These are phyloP conservation scores for Phyllosticta citribraziliensis DNA, from an alignment of 2,329 filamentous ascomycete species.

Conservation along the genomic window DNA sequence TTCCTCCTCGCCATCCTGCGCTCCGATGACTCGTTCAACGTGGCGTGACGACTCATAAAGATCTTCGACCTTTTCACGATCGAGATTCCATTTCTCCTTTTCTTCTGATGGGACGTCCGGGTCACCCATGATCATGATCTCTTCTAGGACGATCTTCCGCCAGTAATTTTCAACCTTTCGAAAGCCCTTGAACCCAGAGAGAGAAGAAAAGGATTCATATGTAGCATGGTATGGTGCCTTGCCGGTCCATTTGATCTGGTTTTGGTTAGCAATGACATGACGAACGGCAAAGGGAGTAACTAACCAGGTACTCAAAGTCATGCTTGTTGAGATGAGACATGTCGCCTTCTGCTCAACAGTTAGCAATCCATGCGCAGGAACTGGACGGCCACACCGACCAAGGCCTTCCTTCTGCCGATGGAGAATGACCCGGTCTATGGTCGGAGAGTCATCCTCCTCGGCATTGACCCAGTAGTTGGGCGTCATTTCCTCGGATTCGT, in stretches of 20 bases:
- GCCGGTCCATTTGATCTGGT: constrained; percentile 88
- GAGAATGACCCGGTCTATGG: constrained; percentile 84
- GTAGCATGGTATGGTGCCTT: constrained; percentile 93
- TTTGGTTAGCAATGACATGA: constrained; percentile 11
- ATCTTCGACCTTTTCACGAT: constrained; percentile 83
- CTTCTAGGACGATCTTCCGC: constrained; percentile 68
- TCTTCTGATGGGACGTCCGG: constrained; percentile 71
- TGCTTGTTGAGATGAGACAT: constrained; percentile 44
- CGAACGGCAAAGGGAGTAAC: constrained; percentile 13
- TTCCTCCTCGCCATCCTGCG: constrained; percentile 67
- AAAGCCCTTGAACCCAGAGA: constrained; percentile 70
- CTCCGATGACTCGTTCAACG: constrained; percentile 84
- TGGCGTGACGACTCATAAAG: constrained; percentile 82
- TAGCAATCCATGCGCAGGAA: constrained; percentile 11
- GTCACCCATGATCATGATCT: constrained; percentile 61
- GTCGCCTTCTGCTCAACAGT: constrained; percentile 23
- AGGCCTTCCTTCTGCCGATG: constrained; percentile 65
- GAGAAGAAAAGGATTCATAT: constrained; percentile 73
- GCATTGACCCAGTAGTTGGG: constrained; percentile 62
- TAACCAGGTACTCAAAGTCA: constrained; percentile 70
- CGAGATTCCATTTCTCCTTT: constrained; percentile 88
- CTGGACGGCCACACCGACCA: constrained; percentile 20
- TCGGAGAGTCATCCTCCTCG: constrained; percentile 68
- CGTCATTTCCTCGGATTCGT: constrained; percentile 52
- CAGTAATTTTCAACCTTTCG: constrained; percentile 94